Conservation (phyloP, 176 grass and related monocot species). For the Calamus simplicifolius region DNA sequence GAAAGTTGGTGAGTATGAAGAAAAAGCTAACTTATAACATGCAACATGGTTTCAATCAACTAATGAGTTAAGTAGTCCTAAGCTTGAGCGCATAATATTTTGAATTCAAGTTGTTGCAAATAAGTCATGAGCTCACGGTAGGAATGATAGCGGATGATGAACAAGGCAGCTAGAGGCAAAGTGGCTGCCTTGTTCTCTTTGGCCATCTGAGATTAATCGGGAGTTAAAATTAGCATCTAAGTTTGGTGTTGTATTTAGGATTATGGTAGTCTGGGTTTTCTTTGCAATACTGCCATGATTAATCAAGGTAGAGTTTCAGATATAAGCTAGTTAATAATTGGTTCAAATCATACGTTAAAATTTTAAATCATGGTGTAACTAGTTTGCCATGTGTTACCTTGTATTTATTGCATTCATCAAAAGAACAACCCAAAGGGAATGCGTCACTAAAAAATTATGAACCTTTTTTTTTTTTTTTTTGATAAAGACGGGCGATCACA, state of each 20-base stretch:
- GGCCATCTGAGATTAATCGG: neutral
- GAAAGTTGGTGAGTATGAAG: no score
- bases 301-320: constrained; percentile 6
- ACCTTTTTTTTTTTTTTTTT: no score
- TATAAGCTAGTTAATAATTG: neutral
- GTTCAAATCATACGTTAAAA: neutral
- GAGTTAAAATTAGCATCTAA: constrained; percentile 1
- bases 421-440: constrained; percentile 77
- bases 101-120: no score
- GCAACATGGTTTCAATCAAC: neutral
- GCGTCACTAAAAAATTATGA: constrained; percentile 40
- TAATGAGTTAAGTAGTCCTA: no score
- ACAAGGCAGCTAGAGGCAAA: constrained; percentile 67
- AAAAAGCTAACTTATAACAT: no score
- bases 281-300: constrained; percentile 48
- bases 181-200: constrained; percentile 75
- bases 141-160: constrained; percentile 92
- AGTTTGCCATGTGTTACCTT: constrained; percentile 30
- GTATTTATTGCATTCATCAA: constrained; percentile 66
- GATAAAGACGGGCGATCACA: no score
- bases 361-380: no score
- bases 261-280: constrained; percentile 72
- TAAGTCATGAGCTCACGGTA: constrained; percentile 41
- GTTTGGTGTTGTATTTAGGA: constrained; percentile 62
- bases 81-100: no score